A percentile compares a stretch with the other conserved stretches of the same genome.
Evolutionary conservation across 345 rosid species (phyloP).

Genomic region (Eucalyptus fibrosa): DNA sequence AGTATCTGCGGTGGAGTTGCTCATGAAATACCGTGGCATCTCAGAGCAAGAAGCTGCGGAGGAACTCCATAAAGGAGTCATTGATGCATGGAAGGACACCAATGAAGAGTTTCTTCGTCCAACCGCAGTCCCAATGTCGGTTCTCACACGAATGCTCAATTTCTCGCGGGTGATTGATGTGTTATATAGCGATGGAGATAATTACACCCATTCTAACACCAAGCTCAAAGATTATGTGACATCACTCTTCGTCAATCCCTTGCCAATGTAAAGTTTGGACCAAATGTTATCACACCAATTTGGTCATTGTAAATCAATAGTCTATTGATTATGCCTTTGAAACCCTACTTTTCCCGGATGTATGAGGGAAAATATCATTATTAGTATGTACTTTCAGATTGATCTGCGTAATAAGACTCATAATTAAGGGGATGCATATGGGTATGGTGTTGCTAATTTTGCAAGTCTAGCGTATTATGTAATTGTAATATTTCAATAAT

Average conservation of each 20-base stretch:
- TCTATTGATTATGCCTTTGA: background rate
- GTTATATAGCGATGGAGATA: constrained; percentile 5
- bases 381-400: background rate
- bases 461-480: background rate
- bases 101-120: constrained; percentile 12
- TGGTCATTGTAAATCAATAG: background rate
- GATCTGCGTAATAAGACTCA: background rate
- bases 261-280: background rate
- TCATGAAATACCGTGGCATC: constrained; percentile 1
- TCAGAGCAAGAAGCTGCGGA: background rate
- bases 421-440: background rate
- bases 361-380: background rate
- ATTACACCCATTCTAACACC: background rate
- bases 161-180: constrained; percentile 7
- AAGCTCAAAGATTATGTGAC: background rate
- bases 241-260: background rate
- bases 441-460: background rate
- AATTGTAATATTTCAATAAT: background rate
- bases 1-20: constrained; percentile 8
- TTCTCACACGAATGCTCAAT: constrained; percentile 3
- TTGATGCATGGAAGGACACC: constrained; percentile 17
- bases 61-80: background rate
- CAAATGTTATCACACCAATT: background rate
- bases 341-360: background rate
- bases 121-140: background rate